Evolutionary conservation across 306 rosid species (phyloP).

Genomic region (Fagus crenata): DNA sequence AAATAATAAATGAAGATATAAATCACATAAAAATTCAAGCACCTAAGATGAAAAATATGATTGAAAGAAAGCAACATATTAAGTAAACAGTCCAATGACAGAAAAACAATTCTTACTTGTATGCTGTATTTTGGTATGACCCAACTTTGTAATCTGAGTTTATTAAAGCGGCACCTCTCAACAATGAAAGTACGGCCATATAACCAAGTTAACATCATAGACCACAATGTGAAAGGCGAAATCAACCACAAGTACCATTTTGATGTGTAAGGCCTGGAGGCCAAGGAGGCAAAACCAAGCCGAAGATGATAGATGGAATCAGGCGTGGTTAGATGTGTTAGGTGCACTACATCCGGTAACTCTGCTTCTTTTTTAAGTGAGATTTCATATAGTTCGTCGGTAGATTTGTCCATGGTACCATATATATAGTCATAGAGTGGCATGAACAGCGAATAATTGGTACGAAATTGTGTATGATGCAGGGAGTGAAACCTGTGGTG

Average conservation of each 20-base stretch:
- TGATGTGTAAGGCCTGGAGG: conserved; percentile 33
- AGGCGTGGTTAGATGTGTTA: conserved; percentile 41
- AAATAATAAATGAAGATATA: background rate
- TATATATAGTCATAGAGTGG: conserved; percentile 40
- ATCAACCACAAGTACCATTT: conserved; percentile 38
- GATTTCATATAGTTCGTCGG: conserved; percentile 12
- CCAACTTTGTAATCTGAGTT: conserved; percentile 44
- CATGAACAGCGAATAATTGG: conserved; percentile 47
- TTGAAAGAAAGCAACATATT: background rate
- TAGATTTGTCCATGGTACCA: conserved; percentile 36
- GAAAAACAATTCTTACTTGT: conserved; percentile 17
- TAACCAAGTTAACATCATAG: conserved; percentile 31
- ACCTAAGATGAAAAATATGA: no score
- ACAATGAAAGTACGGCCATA: conserved; percentile 33
- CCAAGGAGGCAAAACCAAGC: conserved; percentile 36
- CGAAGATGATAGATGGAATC: conserved; percentile 43
- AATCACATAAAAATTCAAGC: background rate
- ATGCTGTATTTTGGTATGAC: conserved; percentile 33
- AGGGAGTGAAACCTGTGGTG: conserved; percentile 42
- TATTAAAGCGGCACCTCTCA: conserved; percentile 29
- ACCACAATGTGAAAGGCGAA: conserved; percentile 42
- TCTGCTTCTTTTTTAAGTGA: conserved; percentile 32
- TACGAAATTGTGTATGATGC: conserved; percentile 51
- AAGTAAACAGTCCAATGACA: background rate
- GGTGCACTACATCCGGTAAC: conserved; percentile 36